Evolutionary conservation across 257 asterid species (phyloP).

Genomic region (Henckelia pumila): DNA sequence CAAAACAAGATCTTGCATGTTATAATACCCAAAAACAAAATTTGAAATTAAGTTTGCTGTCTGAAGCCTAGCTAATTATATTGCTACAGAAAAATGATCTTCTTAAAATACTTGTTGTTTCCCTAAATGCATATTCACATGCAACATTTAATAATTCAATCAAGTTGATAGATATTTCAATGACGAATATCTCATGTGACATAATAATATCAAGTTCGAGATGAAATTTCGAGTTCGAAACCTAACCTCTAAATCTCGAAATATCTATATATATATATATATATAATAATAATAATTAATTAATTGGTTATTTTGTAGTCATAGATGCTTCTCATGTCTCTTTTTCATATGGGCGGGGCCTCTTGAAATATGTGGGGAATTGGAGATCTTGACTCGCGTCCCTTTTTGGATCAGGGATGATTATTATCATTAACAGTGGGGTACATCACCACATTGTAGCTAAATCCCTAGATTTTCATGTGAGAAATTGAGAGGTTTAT

Average conservation of each 20-base stretch:
- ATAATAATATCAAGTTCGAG: too few species aligned
- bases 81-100: not conserved
- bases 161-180: too few species aligned
- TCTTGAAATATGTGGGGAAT: constrained; percentile 16
- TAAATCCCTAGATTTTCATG: too few species aligned
- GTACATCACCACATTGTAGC: too few species aligned
- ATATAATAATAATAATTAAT: not conserved
- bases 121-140: too few species aligned
- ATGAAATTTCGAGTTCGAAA: too few species aligned
- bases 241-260: too few species aligned
- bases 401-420: not conserved
- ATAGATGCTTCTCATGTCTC: constrained; percentile 32
- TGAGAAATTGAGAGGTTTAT: too few species aligned
- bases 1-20: constrained; percentile 29
- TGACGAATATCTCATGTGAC: too few species aligned
- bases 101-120: not conserved
- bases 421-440: not conserved
- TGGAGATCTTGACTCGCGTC: not conserved
- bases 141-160: too few species aligned
- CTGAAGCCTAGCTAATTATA: constrained; percentile 11
- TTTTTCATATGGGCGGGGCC: not conserved
- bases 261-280: too few species aligned
- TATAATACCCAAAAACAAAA: not conserved
- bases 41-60: constrained; percentile 5
- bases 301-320: constrained; percentile 25